A percentile compares a stretch with the other conserved stretches of the same genome.
Conservation (phyloP, 257 asterid species). For the Lycium ferocissimum region DNA sequence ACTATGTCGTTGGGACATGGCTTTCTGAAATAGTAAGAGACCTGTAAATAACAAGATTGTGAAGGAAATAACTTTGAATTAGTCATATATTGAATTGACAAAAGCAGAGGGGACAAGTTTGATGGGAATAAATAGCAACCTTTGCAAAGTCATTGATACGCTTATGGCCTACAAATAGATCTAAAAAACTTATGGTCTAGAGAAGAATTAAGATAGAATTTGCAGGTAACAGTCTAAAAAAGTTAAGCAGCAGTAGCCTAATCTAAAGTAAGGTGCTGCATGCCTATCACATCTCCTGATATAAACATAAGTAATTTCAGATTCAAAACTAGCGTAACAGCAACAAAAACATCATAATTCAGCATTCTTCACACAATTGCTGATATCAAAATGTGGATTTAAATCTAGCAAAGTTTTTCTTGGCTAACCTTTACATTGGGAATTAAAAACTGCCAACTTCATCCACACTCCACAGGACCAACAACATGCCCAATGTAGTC, state of each 20-base stretch:
- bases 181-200: not conserved
- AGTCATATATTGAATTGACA: not conserved
- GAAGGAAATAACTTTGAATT: not conserved
- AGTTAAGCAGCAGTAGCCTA: not conserved
- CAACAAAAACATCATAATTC: no score
- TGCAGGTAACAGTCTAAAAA: not conserved
- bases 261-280: not conserved
- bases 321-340: no score
- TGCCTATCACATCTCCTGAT: no score
- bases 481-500: no score
- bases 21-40: slow-evolving; percentile 80
- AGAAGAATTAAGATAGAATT: not conserved
- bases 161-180: not conserved
- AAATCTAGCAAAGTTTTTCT: not conserved
- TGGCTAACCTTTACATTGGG: no score
- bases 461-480: no score
- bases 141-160: not conserved
- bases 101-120: not conserved
- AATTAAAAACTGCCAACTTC: no score
- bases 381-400: not conserved
- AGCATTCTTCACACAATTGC: no score
- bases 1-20: slow-evolving; percentile 92
- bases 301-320: no score
- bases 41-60: slow-evolving; percentile 54
- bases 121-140: not conserved